Base-by-base conservation (phyloP, 352 stramenopile species). In the Globisporangium canariense region DNA sequence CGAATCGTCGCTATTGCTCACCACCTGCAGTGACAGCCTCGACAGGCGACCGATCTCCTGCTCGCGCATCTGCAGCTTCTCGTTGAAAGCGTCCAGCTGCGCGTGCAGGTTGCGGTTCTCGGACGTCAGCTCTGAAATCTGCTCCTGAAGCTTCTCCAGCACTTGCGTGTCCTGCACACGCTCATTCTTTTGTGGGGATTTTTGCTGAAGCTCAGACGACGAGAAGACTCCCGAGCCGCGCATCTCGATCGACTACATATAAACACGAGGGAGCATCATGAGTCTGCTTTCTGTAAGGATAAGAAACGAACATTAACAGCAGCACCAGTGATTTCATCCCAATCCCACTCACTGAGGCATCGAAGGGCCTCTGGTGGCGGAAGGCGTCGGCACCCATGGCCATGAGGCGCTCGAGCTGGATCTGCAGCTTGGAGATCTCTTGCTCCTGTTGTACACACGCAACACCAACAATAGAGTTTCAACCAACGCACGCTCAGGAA, bases 11-110 rank as follows among this genome's bases (percentile, higher is more conserved):
- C 68, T 53, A 25, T 70, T 69, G 32, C 70, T 68, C 11, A 72
- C 64, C n/a, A 55, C 70, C 28, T 76, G 60, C 10, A 78, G 68
- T 2, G 73, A 75, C 3, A 90, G 47, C 61, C 86, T 88, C 6
- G 77, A 76, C 9, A 93, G 67, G 18, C 82, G 76, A 34, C 68
- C 66, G 38, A 93, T 94, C 66, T 94, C 86, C 22, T 81, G 58
- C 60, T 94, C 86, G 7, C 82, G 84, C 58, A 86, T 76, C 9
- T 67, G 56, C 9, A 94, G 49, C 38, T 88, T 88, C 7, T 81
- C 74, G 38, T 69, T 60, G n/a, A 92, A 76, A 10, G 73, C 40
- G 2, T 79, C 65, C 25, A 69, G 74, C 28, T 80, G 64, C 10
- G 70, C 63, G 25, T 71, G 74, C 22, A 88, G 61, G n/a, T 65